Evolutionary conservation across 495 filamentous ascomycete genomes (phyloP), one percentile per base, ranked within the genome.

Genomic region (Tuber indicum): DNA sequence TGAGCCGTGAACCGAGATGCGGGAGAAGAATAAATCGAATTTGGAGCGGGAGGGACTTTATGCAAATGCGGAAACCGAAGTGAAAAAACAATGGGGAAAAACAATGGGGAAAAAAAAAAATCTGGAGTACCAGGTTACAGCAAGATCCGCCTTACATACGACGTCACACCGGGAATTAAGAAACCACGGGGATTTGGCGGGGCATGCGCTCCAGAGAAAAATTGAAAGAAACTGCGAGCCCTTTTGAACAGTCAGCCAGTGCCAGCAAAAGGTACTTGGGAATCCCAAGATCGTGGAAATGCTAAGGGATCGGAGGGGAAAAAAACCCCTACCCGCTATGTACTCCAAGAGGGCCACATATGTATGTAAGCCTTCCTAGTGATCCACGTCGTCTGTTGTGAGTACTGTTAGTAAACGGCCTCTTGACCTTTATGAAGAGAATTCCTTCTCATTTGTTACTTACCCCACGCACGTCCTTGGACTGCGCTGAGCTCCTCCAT

Each of bases 401-500:
- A 70, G 58, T 36, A 66, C 44, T 78, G 78, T 78, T 79, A 82
- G 71, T 72, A 36, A 47, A 66, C 76, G 42, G 75, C 66, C 66
- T 82, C 80, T 49, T 75, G 78, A 41, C 77, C 78, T 12, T 82
- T 81, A 44, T 69, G 46, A 58, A 70, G 74, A 39, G 58, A 39
- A 72, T 42, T 71, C 66, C 71, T 76, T 58, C 49, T 76, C 75
- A 80, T 75, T 74, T 72, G 76, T 74, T 77, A 81, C 87, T 86
- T 73, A 85, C 97, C 94, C 96, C 96, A 99, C 76, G 92, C 92
- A 78, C 96, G 90, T 76, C 96, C 96, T 80, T 92, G 90, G 49
- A 99, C 94, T 42, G 92, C 89, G 46, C 89, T 86, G 72, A 99
- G 87, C 82, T 98, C 96, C 73, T 94, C 91, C 86, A 91, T 91